Conservation (phyloP, 164 flowering plant species). For the Macadamia tetraphylla region DNA sequence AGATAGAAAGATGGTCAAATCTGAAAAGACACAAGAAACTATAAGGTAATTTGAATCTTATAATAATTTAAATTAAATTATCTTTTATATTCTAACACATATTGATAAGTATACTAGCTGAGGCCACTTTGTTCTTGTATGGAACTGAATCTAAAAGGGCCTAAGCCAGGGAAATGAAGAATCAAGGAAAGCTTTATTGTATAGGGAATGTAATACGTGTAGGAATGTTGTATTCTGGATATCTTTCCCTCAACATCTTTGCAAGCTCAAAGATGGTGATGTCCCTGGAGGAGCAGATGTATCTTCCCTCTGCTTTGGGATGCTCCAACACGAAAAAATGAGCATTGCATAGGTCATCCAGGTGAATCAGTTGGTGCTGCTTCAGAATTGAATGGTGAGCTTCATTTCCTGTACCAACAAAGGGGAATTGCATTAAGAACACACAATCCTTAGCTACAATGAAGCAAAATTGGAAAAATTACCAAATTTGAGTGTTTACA, state of each 20-base stretch:
- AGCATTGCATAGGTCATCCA: constrained; percentile 19
- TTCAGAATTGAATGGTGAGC: not conserved
- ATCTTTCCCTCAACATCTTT: constrained; percentile 7
- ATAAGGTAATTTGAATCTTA: too few species aligned
- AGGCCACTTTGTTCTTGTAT: too few species aligned
- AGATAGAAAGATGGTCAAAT: too few species aligned
- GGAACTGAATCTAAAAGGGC: too few species aligned
- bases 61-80: too few species aligned
- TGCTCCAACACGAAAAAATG: constrained; percentile 19
- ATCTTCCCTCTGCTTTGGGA: constrained; percentile 22
- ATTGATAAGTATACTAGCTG: too few species aligned
- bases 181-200: too few species aligned
- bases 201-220: constrained; percentile 9
- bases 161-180: too few species aligned
- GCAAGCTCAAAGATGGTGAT: constrained; percentile 11
- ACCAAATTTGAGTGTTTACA: not conserved
- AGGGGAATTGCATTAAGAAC: not conserved
- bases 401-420: constrained; percentile 5
- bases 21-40: too few species aligned
- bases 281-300: constrained; percentile 16
- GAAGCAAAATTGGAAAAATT: not conserved
- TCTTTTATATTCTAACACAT: too few species aligned
- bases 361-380: not conserved
- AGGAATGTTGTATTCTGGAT: constrained; percentile 10
- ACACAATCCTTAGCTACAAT: too few species aligned